phyloP scores from a whole-genome alignment of 805 yeast genomes.

The Pichia thaimueangensis region DNA sequence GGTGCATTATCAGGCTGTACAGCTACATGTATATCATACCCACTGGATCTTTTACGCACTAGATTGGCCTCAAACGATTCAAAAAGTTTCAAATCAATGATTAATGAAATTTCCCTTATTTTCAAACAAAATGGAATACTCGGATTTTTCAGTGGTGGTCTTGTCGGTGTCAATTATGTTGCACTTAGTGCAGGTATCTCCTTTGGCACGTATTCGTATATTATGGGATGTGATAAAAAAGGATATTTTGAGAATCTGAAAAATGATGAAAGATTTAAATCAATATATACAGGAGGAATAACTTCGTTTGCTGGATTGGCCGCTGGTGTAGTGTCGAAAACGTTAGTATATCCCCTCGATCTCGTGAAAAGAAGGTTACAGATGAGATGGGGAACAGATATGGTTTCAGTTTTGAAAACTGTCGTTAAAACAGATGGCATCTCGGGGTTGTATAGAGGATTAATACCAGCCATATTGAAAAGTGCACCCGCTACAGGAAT shows the following conservation, averaged over 20 bases:
- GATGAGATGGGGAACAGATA: slow-evolving; percentile 32
- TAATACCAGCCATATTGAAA: slow-evolving; percentile 62
- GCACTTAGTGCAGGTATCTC: slow-evolving; percentile 68
- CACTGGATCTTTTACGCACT: slow-evolving; percentile 85
- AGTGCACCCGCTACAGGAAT: slow-evolving; percentile 66
- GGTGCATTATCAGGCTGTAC: slow-evolving; percentile 76
- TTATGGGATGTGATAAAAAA: slow-evolving; percentile 5
- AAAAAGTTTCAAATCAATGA: slow-evolving; percentile 30
- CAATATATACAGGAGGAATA: slow-evolving; percentile 30
- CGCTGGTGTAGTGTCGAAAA: slow-evolving; percentile 75
- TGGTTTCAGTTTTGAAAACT: slow-evolving; percentile 24
- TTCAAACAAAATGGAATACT: slow-evolving; percentile 29
- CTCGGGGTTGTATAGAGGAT: slow-evolving; percentile 68
- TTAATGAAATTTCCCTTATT: slow-evolving; percentile 31
- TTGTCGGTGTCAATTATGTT: slow-evolving; percentile 52
- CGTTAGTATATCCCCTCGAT: slow-evolving; percentile 78
- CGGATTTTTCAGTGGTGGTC: slow-evolving; percentile 47
- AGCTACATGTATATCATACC: slow-evolving; percentile 74
- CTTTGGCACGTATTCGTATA: slow-evolving; percentile 59
- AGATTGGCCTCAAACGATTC: slow-evolving; percentile 63
- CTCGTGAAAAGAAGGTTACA: slow-evolving; percentile 74
- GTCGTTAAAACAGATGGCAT: slow-evolving; percentile 55
- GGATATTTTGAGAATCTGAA: background rate
- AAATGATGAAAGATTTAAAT: background rate
- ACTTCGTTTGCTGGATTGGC: slow-evolving; percentile 58